These are phyloP conservation scores for Lyophyllum decastes DNA, from an alignment of 768 basidiomycete species.

Conservation along the genomic window DNA sequence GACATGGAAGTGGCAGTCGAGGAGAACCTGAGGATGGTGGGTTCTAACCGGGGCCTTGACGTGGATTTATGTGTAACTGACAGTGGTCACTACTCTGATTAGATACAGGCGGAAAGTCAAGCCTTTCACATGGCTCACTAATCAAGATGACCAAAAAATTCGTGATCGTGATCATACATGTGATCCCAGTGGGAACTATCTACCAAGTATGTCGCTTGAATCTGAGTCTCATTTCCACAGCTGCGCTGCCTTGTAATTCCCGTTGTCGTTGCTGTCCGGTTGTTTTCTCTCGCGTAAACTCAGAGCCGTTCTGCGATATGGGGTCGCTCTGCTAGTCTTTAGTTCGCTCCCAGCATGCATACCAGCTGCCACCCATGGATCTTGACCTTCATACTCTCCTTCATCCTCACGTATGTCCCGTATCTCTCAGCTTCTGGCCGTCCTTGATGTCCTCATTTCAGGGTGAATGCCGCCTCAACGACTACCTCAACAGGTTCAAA, in stretches of 20 bases:
- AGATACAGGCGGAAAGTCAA: slow-evolving; percentile 3
- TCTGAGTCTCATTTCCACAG: too few relatives aligned
- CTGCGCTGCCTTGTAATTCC: neutral
- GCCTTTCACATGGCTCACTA: slow-evolving; percentile 2
- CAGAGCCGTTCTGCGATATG: neutral
- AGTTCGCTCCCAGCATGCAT: slow-evolving; percentile 1
- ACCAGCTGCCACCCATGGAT: neutral
- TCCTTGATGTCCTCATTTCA: slow-evolving; percentile 1
- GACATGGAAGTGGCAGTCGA: slow-evolving; percentile 15
- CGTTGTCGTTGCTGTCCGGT: neutral
- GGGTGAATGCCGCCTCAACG: slow-evolving; percentile 12
- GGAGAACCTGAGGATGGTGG: neutral
- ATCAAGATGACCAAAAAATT: neutral
- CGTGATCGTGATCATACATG: neutral
- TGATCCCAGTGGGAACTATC: neutral
- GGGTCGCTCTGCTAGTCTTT: neutral
- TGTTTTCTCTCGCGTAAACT: neutral
- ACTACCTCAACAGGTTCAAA: slow-evolving; percentile 6
- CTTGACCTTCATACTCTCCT: slow-evolving; percentile 1
- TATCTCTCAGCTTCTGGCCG: neutral
- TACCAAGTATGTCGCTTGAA: too few relatives aligned
- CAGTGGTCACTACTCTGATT: slow-evolving; percentile 8
- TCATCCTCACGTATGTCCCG: slow-evolving; percentile 8
- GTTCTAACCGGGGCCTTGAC: neutral
- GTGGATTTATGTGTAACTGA: slow-evolving; percentile 15